Base-by-base conservation (phyloP, 352 stramenopile species). In the Phytophthora cactorum region DNA sequence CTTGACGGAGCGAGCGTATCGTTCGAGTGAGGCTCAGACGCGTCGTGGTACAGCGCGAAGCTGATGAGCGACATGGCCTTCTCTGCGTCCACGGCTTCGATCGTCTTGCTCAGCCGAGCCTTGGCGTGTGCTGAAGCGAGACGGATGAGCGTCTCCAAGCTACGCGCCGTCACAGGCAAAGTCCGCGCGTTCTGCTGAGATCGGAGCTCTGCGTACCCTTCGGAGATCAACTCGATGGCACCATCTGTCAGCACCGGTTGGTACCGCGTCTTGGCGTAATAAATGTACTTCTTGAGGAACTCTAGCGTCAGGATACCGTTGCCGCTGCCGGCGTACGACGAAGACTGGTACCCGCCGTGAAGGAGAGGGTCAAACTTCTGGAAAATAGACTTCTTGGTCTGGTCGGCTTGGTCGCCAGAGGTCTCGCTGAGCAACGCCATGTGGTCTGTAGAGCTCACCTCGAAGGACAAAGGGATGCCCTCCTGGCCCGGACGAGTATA, bases 221-320 rank as follows among this genome's bases (percentile, higher is more conserved):
- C 96, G 4, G 97, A 91, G 65, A 99, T 99, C 27, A 96, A 89
- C 51, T 99, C 97, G 43, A 93, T 94, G 2, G 89, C 88, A 27
- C 63, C 79, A 66, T 96, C 88, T 9, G 89, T 95, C 46, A 97
- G 70, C 67, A 95, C 86, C 8, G 89, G 89, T 62, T 95, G 79
- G 64, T 95, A 91, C 25, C 96, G 91, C 39, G 85, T 98, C 82
- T 99, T 99, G 32, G 97, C 98, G 89, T 99, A 99, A 79, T 98
- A 96, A 66, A 99, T 93, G 75, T 99, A 99, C 85, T 99, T 99
- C 66, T 98, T 97, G 31, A 99, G 78, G 65, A 99, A 99, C 65
- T 98, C 95, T 50, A 96, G 58, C 51, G 97, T 97, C 29, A 99
- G 81, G 29, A 99, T 90, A 51, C 91, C 88, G 61, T 92, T 75